A percentile compares a stretch with the other conserved stretches of the same genome.
Conservation (phyloP, 1,284 basidiomycete species). For the Peniophora sp. region DNA sequence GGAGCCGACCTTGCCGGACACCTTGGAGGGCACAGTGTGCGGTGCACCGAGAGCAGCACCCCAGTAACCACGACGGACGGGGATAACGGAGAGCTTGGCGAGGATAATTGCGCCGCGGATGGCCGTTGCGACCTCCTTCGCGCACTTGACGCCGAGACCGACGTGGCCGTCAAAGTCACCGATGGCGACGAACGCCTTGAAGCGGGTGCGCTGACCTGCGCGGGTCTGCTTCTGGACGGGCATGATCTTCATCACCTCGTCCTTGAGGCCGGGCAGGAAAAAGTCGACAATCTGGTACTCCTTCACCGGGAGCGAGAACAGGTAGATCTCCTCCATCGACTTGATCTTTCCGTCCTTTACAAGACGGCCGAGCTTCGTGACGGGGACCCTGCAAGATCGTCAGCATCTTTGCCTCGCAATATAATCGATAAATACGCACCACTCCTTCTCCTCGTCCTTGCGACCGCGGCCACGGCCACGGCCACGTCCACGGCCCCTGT, state of each 20-base stretch:
- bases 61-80: slow-evolving; percentile 99
- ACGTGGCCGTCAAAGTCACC: slow-evolving; percentile 99
- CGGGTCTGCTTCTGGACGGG: slow-evolving; percentile 99
- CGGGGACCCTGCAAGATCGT: slow-evolving; percentile 69
- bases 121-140: slow-evolving; percentile 99
- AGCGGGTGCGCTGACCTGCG: slow-evolving; percentile 98
- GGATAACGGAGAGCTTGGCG: slow-evolving; percentile 91
- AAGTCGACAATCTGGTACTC: slow-evolving; percentile 98
- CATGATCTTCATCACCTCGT: slow-evolving; percentile 99
- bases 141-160: slow-evolving; percentile 99
- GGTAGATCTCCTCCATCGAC: slow-evolving; percentile 99
- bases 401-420: neutral
- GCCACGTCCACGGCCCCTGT: slow-evolving; percentile 74
- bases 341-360: slow-evolving; percentile 99
- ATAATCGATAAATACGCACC: slow-evolving; percentile 47
- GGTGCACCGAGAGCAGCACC: slow-evolving; percentile 97
- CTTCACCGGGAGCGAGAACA: slow-evolving; percentile 99
- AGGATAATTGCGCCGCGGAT: slow-evolving; percentile 99
- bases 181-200: slow-evolving; percentile 99
- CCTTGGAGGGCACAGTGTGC: slow-evolving; percentile 98
- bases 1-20: slow-evolving; percentile 97
- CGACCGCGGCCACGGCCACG: slow-evolving; percentile 92
- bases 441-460: slow-evolving; percentile 99
- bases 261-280: slow-evolving; percentile 97
- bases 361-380: slow-evolving; percentile 98